These are phyloP conservation scores for Colletotrichum magnum DNA, from an alignment of 2,329 filamentous ascomycete species.

Conservation along the genomic window DNA sequence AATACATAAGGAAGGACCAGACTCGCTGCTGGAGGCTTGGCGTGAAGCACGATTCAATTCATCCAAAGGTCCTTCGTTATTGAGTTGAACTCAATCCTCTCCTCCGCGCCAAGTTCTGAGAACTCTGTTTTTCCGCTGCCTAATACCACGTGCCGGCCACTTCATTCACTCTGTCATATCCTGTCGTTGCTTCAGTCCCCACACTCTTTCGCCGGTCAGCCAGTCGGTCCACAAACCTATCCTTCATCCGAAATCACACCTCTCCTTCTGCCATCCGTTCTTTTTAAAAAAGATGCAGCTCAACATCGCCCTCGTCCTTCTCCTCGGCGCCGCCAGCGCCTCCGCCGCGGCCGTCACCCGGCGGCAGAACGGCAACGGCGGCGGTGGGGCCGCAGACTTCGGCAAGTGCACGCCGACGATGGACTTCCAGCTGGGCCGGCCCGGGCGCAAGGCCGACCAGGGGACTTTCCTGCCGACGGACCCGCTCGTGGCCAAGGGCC, in stretches of 20 bases:
- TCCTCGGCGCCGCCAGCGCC: constrained; percentile 28
- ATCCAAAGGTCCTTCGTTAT: constrained; percentile 21
- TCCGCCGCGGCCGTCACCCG: constrained; percentile 19
- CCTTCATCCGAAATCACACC: constrained; percentile 1
- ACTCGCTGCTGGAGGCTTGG: neutral
- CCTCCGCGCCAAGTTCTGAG: constrained; percentile 16
- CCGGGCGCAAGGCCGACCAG: constrained; percentile 65
- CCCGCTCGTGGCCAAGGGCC: constrained; percentile 66
- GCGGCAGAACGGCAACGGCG: constrained; percentile 44
- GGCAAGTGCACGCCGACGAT: constrained; percentile 65
- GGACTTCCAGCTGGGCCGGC: constrained; percentile 69
- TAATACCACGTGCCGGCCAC: neutral
- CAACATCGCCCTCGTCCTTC: constrained; percentile 13
- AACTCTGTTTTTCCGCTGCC: constrained; percentile 5
- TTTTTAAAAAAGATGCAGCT: constrained; percentile 23
- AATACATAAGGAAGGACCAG: constrained; percentile 16
- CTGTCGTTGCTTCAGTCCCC: neutral
- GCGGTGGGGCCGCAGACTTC: constrained; percentile 55
- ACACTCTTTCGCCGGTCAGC: neutral
- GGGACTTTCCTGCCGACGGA: constrained; percentile 73
- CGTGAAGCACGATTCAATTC: constrained; percentile 1
- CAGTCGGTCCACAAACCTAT: no score
- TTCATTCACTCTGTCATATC: neutral
- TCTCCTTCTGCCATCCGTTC: neutral
- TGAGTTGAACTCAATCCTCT: constrained; percentile 28